These are phyloP conservation scores for Mycena maculata DNA, from an alignment of 768 basidiomycete species.

Conservation along the genomic window DNA sequence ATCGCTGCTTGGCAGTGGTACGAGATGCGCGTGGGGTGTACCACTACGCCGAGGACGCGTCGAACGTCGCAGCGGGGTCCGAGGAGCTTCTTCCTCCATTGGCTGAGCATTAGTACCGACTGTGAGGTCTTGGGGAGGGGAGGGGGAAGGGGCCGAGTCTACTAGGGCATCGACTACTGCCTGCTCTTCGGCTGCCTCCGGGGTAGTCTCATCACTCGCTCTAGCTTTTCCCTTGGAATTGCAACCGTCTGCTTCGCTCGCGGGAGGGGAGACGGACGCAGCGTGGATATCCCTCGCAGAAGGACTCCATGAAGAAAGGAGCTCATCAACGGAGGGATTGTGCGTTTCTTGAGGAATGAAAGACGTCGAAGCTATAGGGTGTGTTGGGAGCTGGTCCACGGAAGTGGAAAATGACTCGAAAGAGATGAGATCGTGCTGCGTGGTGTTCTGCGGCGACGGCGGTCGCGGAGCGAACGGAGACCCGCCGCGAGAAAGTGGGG, in stretches of 20 bases:
- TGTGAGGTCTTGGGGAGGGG: constrained; percentile 1
- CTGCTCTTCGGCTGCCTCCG: constrained; percentile 33
- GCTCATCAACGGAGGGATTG: constrained; percentile 43
- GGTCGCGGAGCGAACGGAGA: constrained; percentile 23
- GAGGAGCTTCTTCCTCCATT: constrained; percentile 22
- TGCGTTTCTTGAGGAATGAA: constrained; percentile 17
- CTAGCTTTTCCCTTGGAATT: constrained; percentile 15
- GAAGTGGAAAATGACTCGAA: constrained; percentile 56
- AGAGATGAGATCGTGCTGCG: constrained; percentile 49
- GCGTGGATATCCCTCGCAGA: constrained; percentile 19
- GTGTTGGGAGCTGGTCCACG: constrained; percentile 33
- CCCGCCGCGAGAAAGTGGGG: constrained; percentile 19
- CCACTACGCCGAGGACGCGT: constrained; percentile 53
- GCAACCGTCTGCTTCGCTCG: constrained; percentile 8
- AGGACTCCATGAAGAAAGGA: constrained; percentile 38
- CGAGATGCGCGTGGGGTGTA: constrained; percentile 40
- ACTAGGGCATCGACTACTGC: constrained; percentile 28
- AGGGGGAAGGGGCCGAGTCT: constrained; percentile 6
- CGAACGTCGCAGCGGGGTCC: constrained; percentile 51
- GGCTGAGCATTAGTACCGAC: not conserved
- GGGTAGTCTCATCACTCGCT: constrained; percentile 5
- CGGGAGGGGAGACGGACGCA: constrained; percentile 11
- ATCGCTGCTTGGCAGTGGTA: constrained; percentile 30
- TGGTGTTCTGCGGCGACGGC: constrained; percentile 22
- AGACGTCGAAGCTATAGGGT: constrained; percentile 33